Base-by-base conservation (phyloP, 257 asterid genomes). In the Nicotiana knightiana region DNA sequence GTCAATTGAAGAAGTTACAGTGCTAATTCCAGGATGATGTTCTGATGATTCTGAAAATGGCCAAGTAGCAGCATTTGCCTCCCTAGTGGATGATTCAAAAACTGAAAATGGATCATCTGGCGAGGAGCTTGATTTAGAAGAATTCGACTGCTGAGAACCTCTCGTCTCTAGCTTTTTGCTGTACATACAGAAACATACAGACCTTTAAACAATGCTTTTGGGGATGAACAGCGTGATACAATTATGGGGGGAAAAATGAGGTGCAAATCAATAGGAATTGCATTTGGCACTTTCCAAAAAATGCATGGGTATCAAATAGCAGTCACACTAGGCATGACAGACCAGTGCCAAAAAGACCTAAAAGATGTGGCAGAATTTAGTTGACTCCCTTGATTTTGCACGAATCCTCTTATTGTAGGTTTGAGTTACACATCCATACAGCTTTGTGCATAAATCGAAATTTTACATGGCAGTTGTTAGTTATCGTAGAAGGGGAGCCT, bases 41-140 rank as follows among this genome's bases (percentile, higher is more conserved):
- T 82, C 85, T 46, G 86, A 61, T 7, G 88, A 85, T 28, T 81
- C 89, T 85, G 79, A 85, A 80, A 88, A 88, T 59, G 91, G 90
- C 93, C 95, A 88, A 13, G 92, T 80, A 64, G 83, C 77, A 76
- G 86, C 80, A 85, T 82, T 86, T 67, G 84, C 54, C 81, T 80
- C 83, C 54, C 91, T 82, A 59, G 43, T 80, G 39, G 92, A 84
- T 73, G 93, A 68, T 82, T 93, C 91, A 82, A 90, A 93, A 81
- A 86, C 83, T 65, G 82, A 82, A 89, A 93, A 88, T 67, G 96
- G 94, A 85, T 92, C 97, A 86, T 89, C 91, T 17, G 82, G 82
- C 76, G 64, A 57, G 79, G 89, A 87, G 90, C 89, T 84, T 32
- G 89, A 82, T 53, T 87, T 87, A 76, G 88, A 85, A 63, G 89